Evolutionary conservation across 257 asterid species (phyloP).

Genomic region (Nicotiana noctiflora): DNA sequence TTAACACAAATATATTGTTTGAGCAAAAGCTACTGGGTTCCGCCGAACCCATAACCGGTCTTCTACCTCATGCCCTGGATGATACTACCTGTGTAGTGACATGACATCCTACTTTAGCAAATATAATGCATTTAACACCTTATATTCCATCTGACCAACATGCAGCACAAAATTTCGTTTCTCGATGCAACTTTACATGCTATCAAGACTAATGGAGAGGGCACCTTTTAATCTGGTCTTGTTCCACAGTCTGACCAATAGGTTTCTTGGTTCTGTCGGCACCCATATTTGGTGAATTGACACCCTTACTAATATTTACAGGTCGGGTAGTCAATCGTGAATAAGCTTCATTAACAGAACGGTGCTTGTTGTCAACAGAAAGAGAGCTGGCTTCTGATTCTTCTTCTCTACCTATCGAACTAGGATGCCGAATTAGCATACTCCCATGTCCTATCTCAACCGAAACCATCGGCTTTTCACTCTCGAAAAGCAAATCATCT

Average conservation of each 20-base stretch:
- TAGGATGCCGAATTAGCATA: constrained; percentile 88
- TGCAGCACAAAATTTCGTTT: neutral
- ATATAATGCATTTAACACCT: neutral
- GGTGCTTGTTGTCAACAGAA: constrained; percentile 73
- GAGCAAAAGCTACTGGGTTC: no score
- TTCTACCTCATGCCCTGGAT: no score
- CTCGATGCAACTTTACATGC: neutral
- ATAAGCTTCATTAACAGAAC: constrained; percentile 33
- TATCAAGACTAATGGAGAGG: constrained; percentile 9
- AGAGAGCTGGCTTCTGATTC: constrained; percentile 97
- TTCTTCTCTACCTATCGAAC: constrained; percentile 65
- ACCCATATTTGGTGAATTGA: constrained; percentile 16
- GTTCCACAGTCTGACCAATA: constrained; percentile 29
- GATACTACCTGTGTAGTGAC: neutral
- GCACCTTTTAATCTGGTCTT: constrained; percentile 64
- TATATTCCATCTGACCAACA: neutral
- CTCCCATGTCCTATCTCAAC: constrained; percentile 98
- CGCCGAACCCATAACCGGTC: no score
- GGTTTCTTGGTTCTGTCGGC: constrained; percentile 46
- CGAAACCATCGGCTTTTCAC: constrained; percentile 83
- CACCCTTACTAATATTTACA: constrained; percentile 24
- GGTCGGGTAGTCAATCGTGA: constrained; percentile 40
- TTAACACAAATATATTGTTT: no score
- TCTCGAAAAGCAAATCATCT: constrained; percentile 84
- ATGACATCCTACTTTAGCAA: neutral